Conservation (phyloP, 345 rosid genomes). For the Populus davidiana region DNA sequence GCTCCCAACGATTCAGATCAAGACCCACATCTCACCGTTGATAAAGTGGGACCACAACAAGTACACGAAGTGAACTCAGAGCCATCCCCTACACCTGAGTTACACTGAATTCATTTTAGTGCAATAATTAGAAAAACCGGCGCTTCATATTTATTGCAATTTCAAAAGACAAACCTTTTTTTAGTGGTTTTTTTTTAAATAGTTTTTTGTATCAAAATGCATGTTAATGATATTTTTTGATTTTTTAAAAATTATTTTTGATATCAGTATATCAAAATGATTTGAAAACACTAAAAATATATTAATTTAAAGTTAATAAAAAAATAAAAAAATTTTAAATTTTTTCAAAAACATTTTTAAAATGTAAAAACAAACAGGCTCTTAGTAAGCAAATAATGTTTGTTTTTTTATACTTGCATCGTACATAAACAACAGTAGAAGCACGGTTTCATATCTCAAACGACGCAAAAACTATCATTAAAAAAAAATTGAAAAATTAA, state of each 20-base stretch:
- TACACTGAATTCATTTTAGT: neutral
- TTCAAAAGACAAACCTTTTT: neutral
- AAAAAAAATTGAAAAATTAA: neutral
- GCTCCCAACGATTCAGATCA: too few species aligned
- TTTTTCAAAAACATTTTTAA: too few species aligned
- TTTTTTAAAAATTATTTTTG: too few species aligned
- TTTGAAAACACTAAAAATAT: too few species aligned
- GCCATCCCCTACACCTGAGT: neutral
- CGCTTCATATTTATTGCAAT: neutral
- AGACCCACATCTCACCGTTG: neutral
- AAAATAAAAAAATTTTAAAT: too few species aligned
- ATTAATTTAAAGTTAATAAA: too few species aligned
- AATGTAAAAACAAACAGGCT: too few species aligned
- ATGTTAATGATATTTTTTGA: too few species aligned
- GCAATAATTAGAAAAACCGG: neutral
- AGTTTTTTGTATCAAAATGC: too few species aligned
- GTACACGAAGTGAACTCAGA: neutral
- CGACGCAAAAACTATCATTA: neutral
- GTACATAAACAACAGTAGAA: neutral
- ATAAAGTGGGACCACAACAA: neutral
- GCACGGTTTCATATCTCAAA: constrained; percentile 5
- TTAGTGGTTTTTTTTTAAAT: too few species aligned
- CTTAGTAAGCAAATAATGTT: neutral
- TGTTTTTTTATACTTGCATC: neutral
- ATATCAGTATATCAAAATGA: too few species aligned